These are phyloP conservation scores for Colletotrichum siamense DNA, from an alignment of 2,329 filamentous ascomycete species.

Conservation along the genomic window DNA sequence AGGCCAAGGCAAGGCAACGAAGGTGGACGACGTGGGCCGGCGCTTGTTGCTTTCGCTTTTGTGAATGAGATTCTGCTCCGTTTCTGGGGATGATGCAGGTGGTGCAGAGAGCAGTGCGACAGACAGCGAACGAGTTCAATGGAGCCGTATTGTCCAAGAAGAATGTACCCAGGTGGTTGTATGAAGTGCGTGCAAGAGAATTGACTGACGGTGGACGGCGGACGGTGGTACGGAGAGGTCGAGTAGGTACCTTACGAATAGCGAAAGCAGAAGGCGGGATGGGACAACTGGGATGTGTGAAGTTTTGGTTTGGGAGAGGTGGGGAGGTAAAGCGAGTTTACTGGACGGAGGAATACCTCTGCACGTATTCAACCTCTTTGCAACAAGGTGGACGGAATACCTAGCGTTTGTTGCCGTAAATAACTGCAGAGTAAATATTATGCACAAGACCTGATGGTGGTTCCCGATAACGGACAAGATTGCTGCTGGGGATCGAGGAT, in stretches of 20 bases:
- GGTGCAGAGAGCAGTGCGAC: background rate
- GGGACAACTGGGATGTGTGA: background rate
- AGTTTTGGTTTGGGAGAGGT: background rate
- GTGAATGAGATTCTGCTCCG: background rate
- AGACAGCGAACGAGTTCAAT: background rate
- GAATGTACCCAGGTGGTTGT: background rate
- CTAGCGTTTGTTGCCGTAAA: background rate
- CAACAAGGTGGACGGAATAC: background rate
- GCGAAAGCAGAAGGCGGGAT: background rate
- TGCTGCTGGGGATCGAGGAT: background rate
- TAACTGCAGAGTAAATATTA: background rate
- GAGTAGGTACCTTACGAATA: background rate
- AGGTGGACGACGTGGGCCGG: background rate
- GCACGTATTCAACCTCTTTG: background rate
- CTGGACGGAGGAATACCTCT: background rate
- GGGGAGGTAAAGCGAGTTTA: background rate
- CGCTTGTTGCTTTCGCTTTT: background rate
- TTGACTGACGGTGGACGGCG: background rate
- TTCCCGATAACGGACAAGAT: background rate
- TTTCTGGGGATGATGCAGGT: constrained; percentile 8
- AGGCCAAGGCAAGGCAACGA: background rate
- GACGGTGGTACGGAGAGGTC: background rate
- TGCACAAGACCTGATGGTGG: background rate
- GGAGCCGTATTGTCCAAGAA: background rate
- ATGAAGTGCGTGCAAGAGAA: background rate